These are phyloP conservation scores for Pisolithus microcarpus DNA, from an alignment of 768 basidiomycete species.

Conservation along the genomic window DNA sequence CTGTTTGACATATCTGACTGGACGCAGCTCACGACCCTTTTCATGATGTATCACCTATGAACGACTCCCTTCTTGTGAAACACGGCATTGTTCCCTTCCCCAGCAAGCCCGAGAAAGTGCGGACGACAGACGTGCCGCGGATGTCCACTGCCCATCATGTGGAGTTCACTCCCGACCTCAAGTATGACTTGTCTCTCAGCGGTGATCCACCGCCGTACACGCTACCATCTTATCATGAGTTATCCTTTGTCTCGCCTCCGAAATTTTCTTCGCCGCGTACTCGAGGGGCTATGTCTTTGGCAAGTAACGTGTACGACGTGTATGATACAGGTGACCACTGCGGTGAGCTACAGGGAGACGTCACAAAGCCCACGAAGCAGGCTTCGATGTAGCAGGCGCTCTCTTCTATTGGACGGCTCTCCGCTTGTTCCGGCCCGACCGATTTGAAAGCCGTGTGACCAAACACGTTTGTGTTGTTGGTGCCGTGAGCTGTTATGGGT, in stretches of 20 bases:
- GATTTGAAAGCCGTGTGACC: too few relatives aligned
- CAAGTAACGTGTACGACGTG: background rate
- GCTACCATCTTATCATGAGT: background rate
- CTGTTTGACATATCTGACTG: background rate
- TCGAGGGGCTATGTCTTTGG: background rate
- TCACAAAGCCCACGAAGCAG: too few relatives aligned
- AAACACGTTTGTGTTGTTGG: too few relatives aligned
- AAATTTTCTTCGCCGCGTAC: constrained; percentile 1
- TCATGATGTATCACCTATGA: background rate
- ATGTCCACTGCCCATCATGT: constrained; percentile 1
- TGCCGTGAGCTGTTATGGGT: too few relatives aligned
- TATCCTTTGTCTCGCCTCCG: background rate
- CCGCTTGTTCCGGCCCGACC: too few relatives aligned
- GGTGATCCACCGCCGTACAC: too few relatives aligned
- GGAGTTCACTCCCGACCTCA: background rate
- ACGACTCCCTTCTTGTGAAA: constrained; percentile 2
- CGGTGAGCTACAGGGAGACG: too few relatives aligned
- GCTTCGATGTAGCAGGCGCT: too few relatives aligned
- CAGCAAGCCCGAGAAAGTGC: constrained; percentile 4
- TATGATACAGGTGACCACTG: background rate
- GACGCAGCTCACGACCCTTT: constrained; percentile 3
- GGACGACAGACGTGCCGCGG: constrained; percentile 5
- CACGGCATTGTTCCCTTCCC: constrained; percentile 5
- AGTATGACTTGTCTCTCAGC: too few relatives aligned
- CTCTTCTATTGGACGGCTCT: too few relatives aligned